Percentiles rank a stretch among this genome's conserved stretches.
These are phyloP conservation scores for Stemphylium vesicarium DNA, from an alignment of 2,329 filamentous ascomycete genomes.

Conservation along the genomic window DNA sequence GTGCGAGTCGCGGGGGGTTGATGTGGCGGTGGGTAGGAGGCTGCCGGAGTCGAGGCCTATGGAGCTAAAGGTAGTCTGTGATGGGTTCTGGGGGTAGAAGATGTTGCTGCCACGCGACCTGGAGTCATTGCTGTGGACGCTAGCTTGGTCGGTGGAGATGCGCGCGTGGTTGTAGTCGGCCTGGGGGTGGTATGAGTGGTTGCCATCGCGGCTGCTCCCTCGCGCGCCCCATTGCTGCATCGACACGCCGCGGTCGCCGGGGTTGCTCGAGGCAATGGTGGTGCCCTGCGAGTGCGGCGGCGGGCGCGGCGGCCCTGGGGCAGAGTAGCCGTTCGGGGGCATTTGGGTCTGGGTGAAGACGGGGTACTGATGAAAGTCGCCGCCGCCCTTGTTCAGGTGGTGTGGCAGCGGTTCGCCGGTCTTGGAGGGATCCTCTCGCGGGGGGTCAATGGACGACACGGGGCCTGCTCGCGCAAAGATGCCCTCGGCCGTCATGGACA, in stretches of 20 bases:
- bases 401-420: conserved; percentile 81
- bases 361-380: conserved; percentile 91
- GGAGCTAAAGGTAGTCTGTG: conserved; percentile 59
- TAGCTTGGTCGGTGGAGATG: conserved; percentile 68
- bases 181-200: conserved; percentile 30
- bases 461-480: conserved; percentile 79
- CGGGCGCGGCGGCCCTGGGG: conserved; percentile 64
- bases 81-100: conserved; percentile 63
- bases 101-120: conserved; percentile 59
- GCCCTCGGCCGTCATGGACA: conserved; percentile 66
- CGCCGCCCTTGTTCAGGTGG: conserved; percentile 77
- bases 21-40: conserved; percentile 46
- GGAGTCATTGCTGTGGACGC: conserved; percentile 68
- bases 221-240: conserved; percentile 75
- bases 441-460: conserved; percentile 88
- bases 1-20: conserved; percentile 52
- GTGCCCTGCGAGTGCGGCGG: conserved; percentile 60
- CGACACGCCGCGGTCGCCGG: conserved; percentile 70
- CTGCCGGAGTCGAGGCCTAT: conserved; percentile 51
- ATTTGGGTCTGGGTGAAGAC: conserved; percentile 66
- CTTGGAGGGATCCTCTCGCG: conserved; percentile 69
- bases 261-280: conserved; percentile 73
- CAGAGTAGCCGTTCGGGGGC: conserved; percentile 57
- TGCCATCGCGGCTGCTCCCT: conserved; percentile 35
- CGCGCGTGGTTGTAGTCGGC: conserved; percentile 57